Evolutionary conservation across 2,329 filamentous ascomycete species (phyloP), one percentile per base, ranked within the genome.

Genomic region (Aspergillus tanneri): DNA sequence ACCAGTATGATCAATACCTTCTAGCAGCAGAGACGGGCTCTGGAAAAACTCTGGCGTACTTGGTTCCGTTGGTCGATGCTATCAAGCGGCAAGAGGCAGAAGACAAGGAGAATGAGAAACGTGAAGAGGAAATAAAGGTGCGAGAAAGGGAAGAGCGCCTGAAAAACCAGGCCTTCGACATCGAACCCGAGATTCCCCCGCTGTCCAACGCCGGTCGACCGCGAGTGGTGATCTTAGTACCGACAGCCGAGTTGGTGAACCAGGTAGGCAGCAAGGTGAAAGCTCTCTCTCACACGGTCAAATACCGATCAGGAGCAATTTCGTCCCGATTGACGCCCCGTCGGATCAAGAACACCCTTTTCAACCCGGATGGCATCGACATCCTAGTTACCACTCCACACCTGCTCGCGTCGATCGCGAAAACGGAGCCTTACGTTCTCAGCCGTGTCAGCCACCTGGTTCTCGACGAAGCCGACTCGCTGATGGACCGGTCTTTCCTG

Each of bases 1-100:
- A 70, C 72, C 50, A 80, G 75, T 72, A 81, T 62, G 74, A 83
- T 45, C 77, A 84, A 43, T 96, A 89, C 64, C 78, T 99, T 10
- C 77, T 99, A 41, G 93, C 93, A 3, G 93, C 93, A 9, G 93
- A 99, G 75, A 99, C 93, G 0, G 93, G 93, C 10, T 97, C 93
- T 0, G 93, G 93, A 51, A 99, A 99, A 76, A 99, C 93, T 1
- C 76, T 99, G 53, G 90, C 93, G 7, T 99, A 99, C 65, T 75
- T 97, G 4, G 72, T 96, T 4, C 95, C 93, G 0, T 80, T 86
- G 12, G 77, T 99, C 43, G 84, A 99, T 70, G 87, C 88, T 7
- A 71, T 99, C 60, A 99, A 99, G 72, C 75, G 82, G 25, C 84
- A 83, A 5, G 88, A 92, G 63, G 75, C 77, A 0, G 68, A 73